Evolutionary conservation across 306 rosid genomes (phyloP).

Genomic region (Sphenostylis stenocarpa): DNA sequence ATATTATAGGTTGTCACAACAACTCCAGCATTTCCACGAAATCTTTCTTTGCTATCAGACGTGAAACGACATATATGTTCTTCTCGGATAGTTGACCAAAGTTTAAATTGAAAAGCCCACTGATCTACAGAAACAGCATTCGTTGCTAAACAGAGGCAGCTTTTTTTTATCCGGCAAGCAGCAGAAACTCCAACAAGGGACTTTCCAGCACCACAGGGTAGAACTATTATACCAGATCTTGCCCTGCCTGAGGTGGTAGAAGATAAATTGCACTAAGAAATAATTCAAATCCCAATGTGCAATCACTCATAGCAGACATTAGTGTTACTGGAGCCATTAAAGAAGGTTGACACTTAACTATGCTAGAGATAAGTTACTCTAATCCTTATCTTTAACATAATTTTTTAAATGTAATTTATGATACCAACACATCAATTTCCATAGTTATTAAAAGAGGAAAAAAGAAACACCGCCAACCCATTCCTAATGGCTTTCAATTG

Average conservation of each 20-base stretch:
- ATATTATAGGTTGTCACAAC: constrained; percentile 94
- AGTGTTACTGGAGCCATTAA: constrained; percentile 23
- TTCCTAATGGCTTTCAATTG: not conserved
- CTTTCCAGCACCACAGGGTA: constrained; percentile 98
- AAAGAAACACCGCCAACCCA: not conserved
- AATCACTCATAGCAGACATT: constrained; percentile 9
- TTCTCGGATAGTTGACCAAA: constrained; percentile 95
- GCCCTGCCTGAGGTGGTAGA: constrained; percentile 74
- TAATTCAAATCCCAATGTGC: constrained; percentile 1
- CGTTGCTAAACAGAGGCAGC: constrained; percentile 97
- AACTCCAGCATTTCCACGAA: constrained; percentile 94
- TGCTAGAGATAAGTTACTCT: not conserved
- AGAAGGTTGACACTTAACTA: not conserved
- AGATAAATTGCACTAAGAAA: constrained; percentile 18
- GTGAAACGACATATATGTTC: constrained; percentile 97
- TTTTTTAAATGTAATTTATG: not conserved
- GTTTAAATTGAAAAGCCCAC: constrained; percentile 97
- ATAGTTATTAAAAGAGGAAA: not conserved
- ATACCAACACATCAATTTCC: constrained; percentile 9
- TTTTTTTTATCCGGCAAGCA: constrained; percentile 85
- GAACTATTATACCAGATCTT: constrained; percentile 95
- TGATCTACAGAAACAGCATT: constrained; percentile 98
- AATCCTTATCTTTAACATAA: not conserved
- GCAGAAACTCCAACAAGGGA: constrained; percentile 99
- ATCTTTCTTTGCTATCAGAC: constrained; percentile 94